Percentiles rank a stretch among this genome's conserved stretches.
Evolutionary conservation across 2,329 filamentous ascomycete species (phyloP).

Genomic region (Fusarium sacchari): DNA sequence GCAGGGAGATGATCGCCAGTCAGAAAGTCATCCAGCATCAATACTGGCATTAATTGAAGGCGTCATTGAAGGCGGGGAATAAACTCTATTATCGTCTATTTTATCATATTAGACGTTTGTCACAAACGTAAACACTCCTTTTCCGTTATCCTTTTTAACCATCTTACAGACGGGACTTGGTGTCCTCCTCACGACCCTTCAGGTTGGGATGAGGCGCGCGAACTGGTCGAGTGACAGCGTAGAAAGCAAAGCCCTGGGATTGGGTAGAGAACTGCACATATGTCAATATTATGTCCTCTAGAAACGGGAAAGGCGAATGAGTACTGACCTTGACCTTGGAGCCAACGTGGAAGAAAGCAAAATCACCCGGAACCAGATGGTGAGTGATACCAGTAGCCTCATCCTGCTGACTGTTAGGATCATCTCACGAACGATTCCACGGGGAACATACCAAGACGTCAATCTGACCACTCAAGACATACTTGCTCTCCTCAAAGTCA

Average conservation of each 20-base stretch:
- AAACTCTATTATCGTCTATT: slow-evolving; percentile 8
- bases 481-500: slow-evolving; percentile 41
- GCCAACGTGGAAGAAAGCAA: slow-evolving; percentile 42
- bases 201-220: slow-evolving; percentile 38
- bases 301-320: accelerated
- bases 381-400: slow-evolving; percentile 42
- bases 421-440: accelerated
- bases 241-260: slow-evolving; percentile 39
- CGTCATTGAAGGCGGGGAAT: not conserved
- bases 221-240: slow-evolving; percentile 39
- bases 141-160: not conserved
- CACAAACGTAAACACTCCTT: not conserved
- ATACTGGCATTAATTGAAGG: accelerated
- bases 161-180: slow-evolving; percentile 32
- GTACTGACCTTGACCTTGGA: slow-evolving; percentile 39
- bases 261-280: slow-evolving; percentile 38
- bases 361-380: slow-evolving; percentile 36
- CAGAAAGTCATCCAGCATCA: accelerated
- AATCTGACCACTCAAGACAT: slow-evolving; percentile 39
- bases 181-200: slow-evolving; percentile 34
- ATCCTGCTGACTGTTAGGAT: slow-evolving; percentile 20
- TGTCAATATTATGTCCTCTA: not conserved
- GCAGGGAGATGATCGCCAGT: not conserved
- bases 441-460: slow-evolving; percentile 33
- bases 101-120: not conserved